Percentiles rank a stretch among this genome's conserved stretches.
These are phyloP conservation scores for Neurospora africana DNA, from an alignment of 495 filamentous ascomycete genomes.

Conservation along the genomic window DNA sequence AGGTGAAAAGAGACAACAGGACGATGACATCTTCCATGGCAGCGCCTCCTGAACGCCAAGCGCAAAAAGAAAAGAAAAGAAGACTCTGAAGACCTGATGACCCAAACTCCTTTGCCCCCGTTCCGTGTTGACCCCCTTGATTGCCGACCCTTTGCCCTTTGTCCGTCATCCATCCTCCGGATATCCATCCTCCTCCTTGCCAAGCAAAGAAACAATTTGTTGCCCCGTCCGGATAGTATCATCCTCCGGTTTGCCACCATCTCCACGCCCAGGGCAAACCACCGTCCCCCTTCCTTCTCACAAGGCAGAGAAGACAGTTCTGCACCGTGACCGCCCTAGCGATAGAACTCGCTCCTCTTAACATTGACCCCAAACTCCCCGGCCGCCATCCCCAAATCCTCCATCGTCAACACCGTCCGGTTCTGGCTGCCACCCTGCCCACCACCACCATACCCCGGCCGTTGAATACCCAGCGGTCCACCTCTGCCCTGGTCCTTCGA, in stretches of 20 bases:
- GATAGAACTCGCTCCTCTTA: slow-evolving; percentile 94
- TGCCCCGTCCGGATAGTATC: not conserved
- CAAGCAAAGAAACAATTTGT: not conserved
- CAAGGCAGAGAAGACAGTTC: not conserved
- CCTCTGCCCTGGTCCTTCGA: slow-evolving; percentile 48
- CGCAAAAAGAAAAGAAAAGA: not conserved
- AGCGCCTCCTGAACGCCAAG: not conserved
- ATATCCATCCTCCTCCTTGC: not conserved
- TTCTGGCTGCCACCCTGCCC: slow-evolving; percentile 85
- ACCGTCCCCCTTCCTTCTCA: not conserved
- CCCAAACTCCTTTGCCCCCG: not conserved
- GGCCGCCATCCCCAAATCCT: slow-evolving; percentile 95
- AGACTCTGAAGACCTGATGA: not conserved
- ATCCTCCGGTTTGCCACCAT: not conserved
- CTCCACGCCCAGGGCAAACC: not conserved
- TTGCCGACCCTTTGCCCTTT: not conserved
- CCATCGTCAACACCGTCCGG: slow-evolving; percentile 93
- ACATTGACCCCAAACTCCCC: slow-evolving; percentile 96
- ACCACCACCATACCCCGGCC: slow-evolving; percentile 86
- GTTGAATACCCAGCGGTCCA: slow-evolving; percentile 71
- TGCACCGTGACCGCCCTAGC: slow-evolving; percentile 32
- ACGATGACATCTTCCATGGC: not conserved
- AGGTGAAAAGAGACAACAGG: not conserved
- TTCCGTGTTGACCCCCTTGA: not conserved
- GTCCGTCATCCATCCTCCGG: not conserved